Conservation (phyloP, 768 basidiomycete genomes). For the Kwoniella dendrophila region DNA sequence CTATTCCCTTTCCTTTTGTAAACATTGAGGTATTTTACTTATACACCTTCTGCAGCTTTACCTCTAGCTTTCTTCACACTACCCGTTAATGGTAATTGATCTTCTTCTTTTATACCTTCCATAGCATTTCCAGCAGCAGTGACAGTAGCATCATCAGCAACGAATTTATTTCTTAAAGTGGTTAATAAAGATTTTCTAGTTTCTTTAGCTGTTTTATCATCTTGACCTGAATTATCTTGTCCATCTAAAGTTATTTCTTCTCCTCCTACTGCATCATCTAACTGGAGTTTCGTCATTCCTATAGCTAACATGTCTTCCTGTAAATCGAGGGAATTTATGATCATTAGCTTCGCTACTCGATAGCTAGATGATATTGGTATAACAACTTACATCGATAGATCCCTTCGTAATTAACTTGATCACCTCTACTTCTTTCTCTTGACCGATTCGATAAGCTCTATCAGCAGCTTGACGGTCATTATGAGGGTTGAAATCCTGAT, state of each 20-base stretch:
- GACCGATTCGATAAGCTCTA: constrained; percentile 84
- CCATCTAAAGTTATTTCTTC: constrained; percentile 63
- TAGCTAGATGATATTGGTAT: not conserved
- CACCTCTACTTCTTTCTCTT: constrained; percentile 79
- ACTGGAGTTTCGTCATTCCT: constrained; percentile 83
- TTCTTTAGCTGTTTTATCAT: constrained; percentile 70
- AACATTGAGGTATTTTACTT: not conserved
- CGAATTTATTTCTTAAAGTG: constrained; percentile 78
- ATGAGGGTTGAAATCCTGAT: constrained; percentile 91
- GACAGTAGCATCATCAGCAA: constrained; percentile 45
- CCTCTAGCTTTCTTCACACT: constrained; percentile 42
- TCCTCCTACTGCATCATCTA: constrained; percentile 93
- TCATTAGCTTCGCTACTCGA: not conserved
- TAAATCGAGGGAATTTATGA: constrained; percentile 16
- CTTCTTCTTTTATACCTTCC: constrained; percentile 24
- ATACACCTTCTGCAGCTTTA: constrained; percentile 15
- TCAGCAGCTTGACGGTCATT: constrained; percentile 98
- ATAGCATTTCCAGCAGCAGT: constrained; percentile 4
- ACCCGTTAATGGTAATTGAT: constrained; percentile 3
- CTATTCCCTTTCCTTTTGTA: not conserved
- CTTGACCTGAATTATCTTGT: constrained; percentile 60
- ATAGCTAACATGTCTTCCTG: constrained; percentile 88
- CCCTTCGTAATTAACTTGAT: constrained; percentile 88
- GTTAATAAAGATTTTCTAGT: constrained; percentile 86
- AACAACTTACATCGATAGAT: constrained; percentile 69